Percentiles rank a stretch among this genome's conserved stretches.
Conservation (phyloP, 2,329 filamentous ascomycete genomes). For the Elsinoe necatrix region DNA sequence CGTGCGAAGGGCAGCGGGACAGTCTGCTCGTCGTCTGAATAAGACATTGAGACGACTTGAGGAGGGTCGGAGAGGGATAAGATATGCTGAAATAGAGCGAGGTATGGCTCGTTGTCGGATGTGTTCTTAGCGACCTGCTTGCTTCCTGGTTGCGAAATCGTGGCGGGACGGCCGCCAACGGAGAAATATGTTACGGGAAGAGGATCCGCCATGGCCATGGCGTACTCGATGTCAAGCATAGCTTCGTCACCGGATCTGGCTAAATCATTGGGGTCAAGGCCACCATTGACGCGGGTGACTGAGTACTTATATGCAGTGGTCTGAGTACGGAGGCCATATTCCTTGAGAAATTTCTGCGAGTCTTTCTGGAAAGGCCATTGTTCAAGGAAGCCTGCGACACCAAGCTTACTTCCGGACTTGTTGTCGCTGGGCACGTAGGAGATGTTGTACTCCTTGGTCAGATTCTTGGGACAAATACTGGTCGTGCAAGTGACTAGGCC, state of each 20-base stretch:
- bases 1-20: slow-evolving; percentile 51
- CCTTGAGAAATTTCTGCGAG: slow-evolving; percentile 20
- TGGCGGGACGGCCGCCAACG: neutral
- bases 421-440: slow-evolving; percentile 20
- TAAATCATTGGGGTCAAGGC: slow-evolving; percentile 17
- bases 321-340: slow-evolving; percentile 1
- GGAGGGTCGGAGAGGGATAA: slow-evolving; percentile 40
- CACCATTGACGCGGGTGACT: slow-evolving; percentile 20
- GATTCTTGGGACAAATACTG: slow-evolving; percentile 22
- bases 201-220: slow-evolving; percentile 20
- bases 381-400: slow-evolving; percentile 23
- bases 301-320: slow-evolving; percentile 19
- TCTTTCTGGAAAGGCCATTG: slow-evolving; percentile 23
- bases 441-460: slow-evolving; percentile 22
- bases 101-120: slow-evolving; percentile 48
- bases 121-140: slow-evolving; percentile 17
- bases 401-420: slow-evolving; percentile 20
- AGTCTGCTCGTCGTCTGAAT: slow-evolving; percentile 56
- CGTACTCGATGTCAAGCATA: slow-evolving; percentile 22
- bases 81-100: slow-evolving; percentile 47
- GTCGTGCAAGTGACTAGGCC: slow-evolving; percentile 38
- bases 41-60: slow-evolving; percentile 53
- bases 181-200: slow-evolving; percentile 10
- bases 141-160: slow-evolving; percentile 2
- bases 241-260: slow-evolving; percentile 22